Conservation (phyloP, 176 grass and related monocot species). For the Canna indica region DNA sequence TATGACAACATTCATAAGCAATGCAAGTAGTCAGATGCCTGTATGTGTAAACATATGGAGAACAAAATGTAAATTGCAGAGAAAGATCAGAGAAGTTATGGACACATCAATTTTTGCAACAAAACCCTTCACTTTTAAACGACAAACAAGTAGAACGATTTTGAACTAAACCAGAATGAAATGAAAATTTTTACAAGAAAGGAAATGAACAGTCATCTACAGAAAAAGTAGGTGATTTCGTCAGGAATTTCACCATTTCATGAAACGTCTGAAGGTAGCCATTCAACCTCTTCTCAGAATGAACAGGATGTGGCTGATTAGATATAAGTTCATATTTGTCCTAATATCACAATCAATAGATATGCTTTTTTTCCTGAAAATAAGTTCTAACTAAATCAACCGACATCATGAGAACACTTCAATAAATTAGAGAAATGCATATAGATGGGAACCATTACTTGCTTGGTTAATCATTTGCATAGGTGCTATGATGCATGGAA, state of each 20-base stretch:
- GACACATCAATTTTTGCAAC: background rate
- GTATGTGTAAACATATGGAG: background rate
- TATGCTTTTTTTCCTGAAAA: too few relatives aligned
- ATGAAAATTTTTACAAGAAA: too few relatives aligned
- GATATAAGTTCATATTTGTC: too few relatives aligned
- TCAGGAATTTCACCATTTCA: background rate
- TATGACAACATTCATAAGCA: background rate
- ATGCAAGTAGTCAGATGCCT: background rate
- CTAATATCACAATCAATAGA: too few relatives aligned
- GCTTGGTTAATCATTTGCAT: slow-evolving; percentile 92
- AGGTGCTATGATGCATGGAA: slow-evolving; percentile 87
- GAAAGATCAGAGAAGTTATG: background rate
- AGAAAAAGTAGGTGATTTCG: background rate
- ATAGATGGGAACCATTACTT: slow-evolving; percentile 38
- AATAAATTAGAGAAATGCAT: background rate
- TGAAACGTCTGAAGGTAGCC: background rate
- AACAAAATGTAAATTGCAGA: too few relatives aligned
- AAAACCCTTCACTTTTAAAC: background rate
- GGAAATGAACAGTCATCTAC: too few relatives aligned
- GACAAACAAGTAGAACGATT: background rate
- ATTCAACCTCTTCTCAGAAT: background rate
- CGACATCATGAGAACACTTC: background rate
- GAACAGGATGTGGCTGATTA: background rate
- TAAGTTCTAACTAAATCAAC: background rate
- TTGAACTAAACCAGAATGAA: background rate